Evolutionary conservation across 768 basidiomycete species (phyloP).

Genomic region (Clitopilus hobsonii): DNA sequence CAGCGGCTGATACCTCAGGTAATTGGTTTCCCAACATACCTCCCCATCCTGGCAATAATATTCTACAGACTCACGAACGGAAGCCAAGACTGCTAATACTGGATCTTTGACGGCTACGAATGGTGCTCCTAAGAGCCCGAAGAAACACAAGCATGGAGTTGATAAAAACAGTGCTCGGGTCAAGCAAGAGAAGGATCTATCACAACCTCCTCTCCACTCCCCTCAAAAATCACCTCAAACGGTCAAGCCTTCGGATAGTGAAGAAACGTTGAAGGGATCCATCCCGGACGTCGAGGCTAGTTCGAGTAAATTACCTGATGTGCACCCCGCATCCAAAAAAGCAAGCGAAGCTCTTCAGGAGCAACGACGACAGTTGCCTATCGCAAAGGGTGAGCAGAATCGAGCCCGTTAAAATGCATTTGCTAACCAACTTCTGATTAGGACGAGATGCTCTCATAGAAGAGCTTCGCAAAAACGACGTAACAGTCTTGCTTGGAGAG

Average conservation of each 20-base stretch:
- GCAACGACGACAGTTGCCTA: constrained; percentile 70
- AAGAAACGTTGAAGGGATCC: neutral
- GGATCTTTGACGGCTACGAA: no score
- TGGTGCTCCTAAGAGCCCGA: no score
- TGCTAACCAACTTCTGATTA: constrained; percentile 19
- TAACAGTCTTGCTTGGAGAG: constrained; percentile 89
- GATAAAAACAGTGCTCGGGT: neutral
- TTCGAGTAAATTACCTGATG: constrained; percentile 13
- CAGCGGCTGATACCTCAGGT: neutral
- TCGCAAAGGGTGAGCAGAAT: constrained; percentile 58
- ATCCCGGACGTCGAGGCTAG: constrained; percentile 10
- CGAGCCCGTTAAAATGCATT: neutral
- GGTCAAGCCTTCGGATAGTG: neutral
- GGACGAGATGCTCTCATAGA: constrained; percentile 73
- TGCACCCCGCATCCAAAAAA: constrained; percentile 8
- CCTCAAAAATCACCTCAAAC: neutral
- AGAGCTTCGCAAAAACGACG: constrained; percentile 73
- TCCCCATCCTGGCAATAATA: no score
- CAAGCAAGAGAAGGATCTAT: neutral
- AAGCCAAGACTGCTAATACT: no score
- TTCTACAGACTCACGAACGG: no score
- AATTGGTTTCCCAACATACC: no score
- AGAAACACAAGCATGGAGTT: no score
- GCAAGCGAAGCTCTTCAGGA: constrained; percentile 42
- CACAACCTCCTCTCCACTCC: neutral